Base-by-base conservation (phyloP, 371 early-diverging fungal genomes). In the Thermomucor indicae-seudaticae region DNA sequence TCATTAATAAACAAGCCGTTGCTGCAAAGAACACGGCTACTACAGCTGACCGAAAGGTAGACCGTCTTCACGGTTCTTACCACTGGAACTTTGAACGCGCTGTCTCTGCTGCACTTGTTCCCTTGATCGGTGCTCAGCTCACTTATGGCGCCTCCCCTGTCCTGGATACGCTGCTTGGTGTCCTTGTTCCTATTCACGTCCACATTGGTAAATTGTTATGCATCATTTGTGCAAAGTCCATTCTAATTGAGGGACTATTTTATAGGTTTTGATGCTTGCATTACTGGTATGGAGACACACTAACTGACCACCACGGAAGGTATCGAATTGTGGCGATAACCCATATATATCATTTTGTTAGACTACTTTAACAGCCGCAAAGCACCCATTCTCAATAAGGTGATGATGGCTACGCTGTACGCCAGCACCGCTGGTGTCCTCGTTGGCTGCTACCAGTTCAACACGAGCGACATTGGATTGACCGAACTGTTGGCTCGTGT, bases 1-100 rank as follows among this genome's bases (percentile, higher is more conserved):
- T 24, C 28, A 25, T 6, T 43, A 16, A 51, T 45, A 17, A 22
- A 22, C 24, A 19, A 56, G 53, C 62, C 55, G 67, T 63, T 55
- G 54, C 55, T 47, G 30, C 62, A 35, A 60, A 64, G 49, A 48
- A 43, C 41, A 60, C 53, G 43, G 43, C 66, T 7, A 45, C 55
- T 17, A 23, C 50, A 27, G 37, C 61, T 20, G 34, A 62, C n/a
- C 70, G 56, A 25, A 59, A 58, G n/a, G 64, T 69, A 35, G 75
- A 75, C 47, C 71, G 75, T 55, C 54, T 70, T 38, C 71, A 70
- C 41, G 75, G 75, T 43, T 75, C 73, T 29, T 58, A 59, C 51
- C 96, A 94, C 78, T 97, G 97, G 97, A 79, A 85, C 76, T 67
- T 86, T 56, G 97, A 97, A 64, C 91, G 96, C 45, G 84, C 80